These are phyloP conservation scores for Fusarium scirpi DNA, from an alignment of 2,329 filamentous ascomycete species.

Conservation along the genomic window DNA sequence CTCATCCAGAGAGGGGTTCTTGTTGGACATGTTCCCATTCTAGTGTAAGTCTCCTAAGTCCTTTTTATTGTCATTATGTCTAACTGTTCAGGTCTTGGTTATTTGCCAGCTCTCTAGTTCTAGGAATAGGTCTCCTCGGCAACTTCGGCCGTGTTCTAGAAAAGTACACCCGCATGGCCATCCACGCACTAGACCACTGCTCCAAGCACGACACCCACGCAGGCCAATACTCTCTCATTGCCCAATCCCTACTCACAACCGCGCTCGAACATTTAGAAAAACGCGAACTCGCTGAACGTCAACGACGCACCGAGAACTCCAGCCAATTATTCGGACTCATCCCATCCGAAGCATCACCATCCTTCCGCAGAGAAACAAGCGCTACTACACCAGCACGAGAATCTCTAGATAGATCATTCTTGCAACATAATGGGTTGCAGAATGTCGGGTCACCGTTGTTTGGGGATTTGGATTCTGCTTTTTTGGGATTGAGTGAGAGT, in stretches of 20 bases:
- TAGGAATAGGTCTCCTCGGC: slow-evolving; percentile 64
- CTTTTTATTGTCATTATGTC: rapidly evolving
- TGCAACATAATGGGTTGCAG: slow-evolving; percentile 47
- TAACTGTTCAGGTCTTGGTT: slow-evolving; percentile 61
- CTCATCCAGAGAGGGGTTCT: slow-evolving; percentile 57
- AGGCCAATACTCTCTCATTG: slow-evolving; percentile 65
- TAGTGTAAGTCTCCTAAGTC: slow-evolving; percentile 57
- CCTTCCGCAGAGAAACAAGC: slow-evolving; percentile 19
- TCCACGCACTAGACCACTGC: slow-evolving; percentile 62
- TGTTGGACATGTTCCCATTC: slow-evolving; percentile 61
- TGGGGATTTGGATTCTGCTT: slow-evolving; percentile 54
- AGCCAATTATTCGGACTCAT: slow-evolving; percentile 65
- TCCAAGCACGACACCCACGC: slow-evolving; percentile 63
- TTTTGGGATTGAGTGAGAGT: slow-evolving; percentile 54
- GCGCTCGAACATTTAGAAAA: slow-evolving; percentile 62
- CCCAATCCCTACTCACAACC: slow-evolving; percentile 61
- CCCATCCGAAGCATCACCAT: slow-evolving; percentile 47
- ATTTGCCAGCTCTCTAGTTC: slow-evolving; percentile 65
- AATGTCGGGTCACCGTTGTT: slow-evolving; percentile 49
- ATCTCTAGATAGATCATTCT: slow-evolving; percentile 45
- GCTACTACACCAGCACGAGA: slow-evolving; percentile 33
- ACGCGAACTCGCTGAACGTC: slow-evolving; percentile 60
- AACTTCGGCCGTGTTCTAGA: slow-evolving; percentile 65
- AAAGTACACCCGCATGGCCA: slow-evolving; percentile 61
- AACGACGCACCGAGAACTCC: slow-evolving; percentile 62